phyloP scores from a whole-genome alignment of 495 filamentous ascomycete species.

The Xylaria palmicola region DNA sequence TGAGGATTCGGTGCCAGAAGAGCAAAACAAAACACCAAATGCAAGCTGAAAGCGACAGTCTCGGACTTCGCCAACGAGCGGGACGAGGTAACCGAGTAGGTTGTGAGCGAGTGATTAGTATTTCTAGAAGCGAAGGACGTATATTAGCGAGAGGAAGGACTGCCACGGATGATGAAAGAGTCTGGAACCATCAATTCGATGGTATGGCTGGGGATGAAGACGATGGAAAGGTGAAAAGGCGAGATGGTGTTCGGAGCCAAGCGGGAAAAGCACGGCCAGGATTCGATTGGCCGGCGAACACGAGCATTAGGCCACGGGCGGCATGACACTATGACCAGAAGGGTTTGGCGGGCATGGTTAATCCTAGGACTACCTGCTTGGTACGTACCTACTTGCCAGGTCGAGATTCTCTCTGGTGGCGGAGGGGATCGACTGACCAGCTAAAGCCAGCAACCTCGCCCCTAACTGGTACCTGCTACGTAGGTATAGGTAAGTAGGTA shows the following conservation, averaged over 20 bases:
- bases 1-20: neutral
- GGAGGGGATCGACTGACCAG: no score
- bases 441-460: no score
- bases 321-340: slow-evolving; percentile 11
- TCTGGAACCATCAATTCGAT: slow-evolving; percentile 1
- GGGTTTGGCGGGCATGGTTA: slow-evolving; percentile 13
- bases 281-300: slow-evolving; percentile 16
- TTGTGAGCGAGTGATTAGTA: slow-evolving; percentile 6
- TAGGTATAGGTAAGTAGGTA: neutral
- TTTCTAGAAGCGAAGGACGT: slow-evolving; percentile 13
- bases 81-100: neutral
- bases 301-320: slow-evolving; percentile 5
- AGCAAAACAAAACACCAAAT: slow-evolving; percentile 14
- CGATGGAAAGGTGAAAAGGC: slow-evolving; percentile 9
- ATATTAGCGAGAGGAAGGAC: slow-evolving; percentile 9
- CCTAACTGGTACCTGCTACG: no score
- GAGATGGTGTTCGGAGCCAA: neutral
- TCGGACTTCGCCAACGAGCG: slow-evolving; percentile 8
- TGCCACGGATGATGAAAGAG: slow-evolving; percentile 4
- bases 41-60: slow-evolving; percentile 6
- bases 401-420: slow-evolving; percentile 8
- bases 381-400: no score
- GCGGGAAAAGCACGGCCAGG: slow-evolving; percentile 11
- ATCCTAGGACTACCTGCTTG: neutral
- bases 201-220: neutral